Base-by-base conservation (phyloP, 352 stramenopile species). In the Peronospora belbahrii region DNA sequence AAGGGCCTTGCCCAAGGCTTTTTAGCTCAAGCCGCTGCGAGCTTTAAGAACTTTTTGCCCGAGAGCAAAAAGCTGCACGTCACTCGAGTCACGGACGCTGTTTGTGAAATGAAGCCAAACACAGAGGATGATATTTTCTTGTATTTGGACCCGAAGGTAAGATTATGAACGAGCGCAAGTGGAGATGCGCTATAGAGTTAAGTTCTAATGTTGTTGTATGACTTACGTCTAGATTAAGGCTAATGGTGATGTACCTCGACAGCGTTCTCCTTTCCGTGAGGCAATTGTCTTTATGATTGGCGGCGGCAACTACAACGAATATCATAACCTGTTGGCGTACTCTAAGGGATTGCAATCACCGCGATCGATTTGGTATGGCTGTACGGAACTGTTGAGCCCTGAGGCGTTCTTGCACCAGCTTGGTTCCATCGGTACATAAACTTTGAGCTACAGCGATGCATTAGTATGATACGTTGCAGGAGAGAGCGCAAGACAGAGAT, bases 361-460 rank as follows among this genome's bases (percentile, higher is more conserved):
- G 9, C 70, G 85, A 2, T 79, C 71, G 24, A 65, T 96, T 22
- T 88, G 80, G 63, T 96, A 95, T 52, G 86, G 86, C 17, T 91
- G 83, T 51, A 96, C 86, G 20, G 86, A 96, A 59, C 52, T 96
- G 36, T 52, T 95, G 36, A 93, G 86, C 30, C 78, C 85, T 0
- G 80, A 96, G 41, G 74, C 78, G n/a, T 96, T 96, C 59, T 65
- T 96, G 51, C 53, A 84, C 28, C 86, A 96, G 52, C 75, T 95
- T 37, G 74, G 66, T 39, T 74, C 64, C 17, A 88, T 88, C 38
- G 65, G 59, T 35, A 59, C 74, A 27, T 88, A 67, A 33, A 11
- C 27, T 32, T 9, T 27, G 23, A 27, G 9, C 23, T 8, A 28
- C 24, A 28, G 24, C 4, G 24, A 28, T 8, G 27, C 27, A 14